These are phyloP conservation scores for Pinus albicaulis DNA, from an alignment of 75 land plant genomes.

Conservation along the genomic window DNA sequence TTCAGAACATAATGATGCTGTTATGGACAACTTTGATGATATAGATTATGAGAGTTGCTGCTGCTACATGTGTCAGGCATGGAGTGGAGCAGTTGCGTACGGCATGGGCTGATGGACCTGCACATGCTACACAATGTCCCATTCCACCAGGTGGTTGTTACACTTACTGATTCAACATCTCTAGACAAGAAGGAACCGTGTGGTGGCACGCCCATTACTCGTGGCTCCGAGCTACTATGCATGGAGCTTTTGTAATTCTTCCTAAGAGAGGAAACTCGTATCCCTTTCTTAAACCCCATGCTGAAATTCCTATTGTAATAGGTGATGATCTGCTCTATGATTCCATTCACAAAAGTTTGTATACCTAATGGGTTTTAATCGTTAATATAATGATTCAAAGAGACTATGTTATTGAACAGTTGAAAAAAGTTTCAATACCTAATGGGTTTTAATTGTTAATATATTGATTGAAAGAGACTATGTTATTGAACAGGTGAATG, in stretches of 20 bases:
- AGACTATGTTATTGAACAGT: too few relatives aligned
- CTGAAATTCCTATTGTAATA: slow-evolving; percentile 11
- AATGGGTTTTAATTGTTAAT: too few relatives aligned
- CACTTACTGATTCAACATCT: slow-evolving; percentile 12
- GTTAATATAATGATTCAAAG: too few relatives aligned
- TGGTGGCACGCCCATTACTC: slow-evolving; percentile 19
- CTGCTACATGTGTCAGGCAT: slow-evolving; percentile 9
- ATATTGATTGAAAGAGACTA: too few relatives aligned
- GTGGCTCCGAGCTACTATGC: slow-evolving; percentile 15
- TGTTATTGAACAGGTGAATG: too few relatives aligned
- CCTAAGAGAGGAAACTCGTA: slow-evolving; percentile 10
- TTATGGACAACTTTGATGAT: neutral
- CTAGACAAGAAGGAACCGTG: slow-evolving; percentile 10
- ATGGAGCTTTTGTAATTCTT: slow-evolving; percentile 9
- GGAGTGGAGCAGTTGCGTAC: slow-evolving; percentile 13
- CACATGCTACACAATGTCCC: slow-evolving; percentile 15
- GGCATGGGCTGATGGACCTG: slow-evolving; percentile 13
- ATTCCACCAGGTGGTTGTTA: slow-evolving; percentile 1
- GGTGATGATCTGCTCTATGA: neutral
- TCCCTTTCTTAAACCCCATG: slow-evolving; percentile 12
- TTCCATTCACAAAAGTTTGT: too few relatives aligned
- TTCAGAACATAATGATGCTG: neutral
- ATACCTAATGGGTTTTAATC: too few relatives aligned
- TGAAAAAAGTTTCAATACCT: too few relatives aligned
- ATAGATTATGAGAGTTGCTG: neutral